Percentiles rank a stretch among this genome's conserved stretches.
These are phyloP conservation scores for Aphanomyces stellatus DNA, from an alignment of 352 stramenopile genomes.

Conservation along the genomic window DNA sequence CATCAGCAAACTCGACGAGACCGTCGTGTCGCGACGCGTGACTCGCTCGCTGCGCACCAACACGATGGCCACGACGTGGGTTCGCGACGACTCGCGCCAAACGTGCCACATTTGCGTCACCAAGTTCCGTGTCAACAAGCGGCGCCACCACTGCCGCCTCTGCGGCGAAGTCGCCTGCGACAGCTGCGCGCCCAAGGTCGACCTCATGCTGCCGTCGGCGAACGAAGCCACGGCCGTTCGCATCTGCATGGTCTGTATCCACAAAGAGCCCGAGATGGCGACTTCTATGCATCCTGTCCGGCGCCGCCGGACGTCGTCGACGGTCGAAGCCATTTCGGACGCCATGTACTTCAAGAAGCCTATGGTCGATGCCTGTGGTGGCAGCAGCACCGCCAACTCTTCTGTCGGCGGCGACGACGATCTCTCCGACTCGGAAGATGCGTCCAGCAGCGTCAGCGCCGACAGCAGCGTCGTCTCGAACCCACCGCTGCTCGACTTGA, in stretches of 20 bases:
- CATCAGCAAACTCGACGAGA: slow-evolving; percentile 55
- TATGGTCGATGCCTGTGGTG: not conserved
- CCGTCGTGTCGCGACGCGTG: slow-evolving; percentile 57
- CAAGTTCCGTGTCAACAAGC: slow-evolving; percentile 58
- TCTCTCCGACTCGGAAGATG: not conserved
- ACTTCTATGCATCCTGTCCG: too few relatives aligned
- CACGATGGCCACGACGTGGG: slow-evolving; percentile 34
- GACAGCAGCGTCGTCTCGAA: not conserved
- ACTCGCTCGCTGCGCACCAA: slow-evolving; percentile 43
- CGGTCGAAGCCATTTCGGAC: slow-evolving; percentile 15
- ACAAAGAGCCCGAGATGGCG: slow-evolving; percentile 31
- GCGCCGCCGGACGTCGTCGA: not conserved
- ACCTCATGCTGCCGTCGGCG: slow-evolving; percentile 53
- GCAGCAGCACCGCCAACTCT: not conserved
- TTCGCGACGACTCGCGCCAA: slow-evolving; percentile 48
- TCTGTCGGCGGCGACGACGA: not conserved
- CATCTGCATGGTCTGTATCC: slow-evolving; percentile 51
- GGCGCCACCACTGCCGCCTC: slow-evolving; percentile 66
- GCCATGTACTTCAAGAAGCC: slow-evolving; percentile 20
- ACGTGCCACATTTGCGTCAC: slow-evolving; percentile 53
- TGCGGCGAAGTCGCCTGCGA: slow-evolving; percentile 72
- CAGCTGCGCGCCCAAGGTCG: slow-evolving; percentile 74
- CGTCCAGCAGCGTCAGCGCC: not conserved
- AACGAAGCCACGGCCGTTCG: slow-evolving; percentile 39
- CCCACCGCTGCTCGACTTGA: not conserved